Evolutionary conservation across 2,329 filamentous ascomycete genomes (phyloP).

Genomic region (Colletotrichum truncatum): DNA sequence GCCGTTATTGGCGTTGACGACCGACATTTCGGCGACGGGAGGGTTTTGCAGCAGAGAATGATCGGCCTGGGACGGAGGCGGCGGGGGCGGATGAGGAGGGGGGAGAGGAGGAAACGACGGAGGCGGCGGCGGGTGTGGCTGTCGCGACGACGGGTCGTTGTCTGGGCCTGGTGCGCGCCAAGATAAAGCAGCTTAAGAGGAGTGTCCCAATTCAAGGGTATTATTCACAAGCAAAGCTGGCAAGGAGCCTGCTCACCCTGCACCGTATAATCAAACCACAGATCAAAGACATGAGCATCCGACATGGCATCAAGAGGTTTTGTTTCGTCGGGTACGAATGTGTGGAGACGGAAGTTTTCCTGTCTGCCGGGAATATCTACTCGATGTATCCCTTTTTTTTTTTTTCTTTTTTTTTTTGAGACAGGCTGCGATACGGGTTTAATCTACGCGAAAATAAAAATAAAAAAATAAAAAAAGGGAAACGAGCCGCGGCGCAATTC

Average conservation of each 20-base stretch:
- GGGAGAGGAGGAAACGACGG: background rate
- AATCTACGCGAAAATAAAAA: background rate
- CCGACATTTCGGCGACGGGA: constrained; percentile 19
- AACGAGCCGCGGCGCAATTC: too few relatives aligned
- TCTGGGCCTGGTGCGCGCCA: background rate
- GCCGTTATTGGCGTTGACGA: constrained; percentile 10
- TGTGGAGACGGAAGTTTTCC: too few relatives aligned
- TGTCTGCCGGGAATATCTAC: too few relatives aligned
- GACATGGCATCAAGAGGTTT: background rate
- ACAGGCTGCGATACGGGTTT: background rate
- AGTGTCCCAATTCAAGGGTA: background rate
- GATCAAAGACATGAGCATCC: constrained; percentile 13
- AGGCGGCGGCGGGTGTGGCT: background rate
- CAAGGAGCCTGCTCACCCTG: constrained; percentile 20
- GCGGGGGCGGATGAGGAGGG: background rate
- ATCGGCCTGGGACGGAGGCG: background rate
- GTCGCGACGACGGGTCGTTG: background rate
- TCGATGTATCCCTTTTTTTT: too few relatives aligned
- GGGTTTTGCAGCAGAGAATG: background rate
- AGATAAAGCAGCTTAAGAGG: constrained; percentile 2
- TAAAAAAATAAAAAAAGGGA: too few relatives aligned
- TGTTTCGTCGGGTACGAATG: too few relatives aligned
- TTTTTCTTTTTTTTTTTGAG: too few relatives aligned
- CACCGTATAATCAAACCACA: constrained; percentile 13
- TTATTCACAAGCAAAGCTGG: constrained; percentile 10